Percentiles rank a stretch among this genome's conserved stretches.
These are phyloP conservation scores for Dioszegia aurantiaca DNA, from an alignment of 768 basidiomycete species.

Conservation along the genomic window DNA sequence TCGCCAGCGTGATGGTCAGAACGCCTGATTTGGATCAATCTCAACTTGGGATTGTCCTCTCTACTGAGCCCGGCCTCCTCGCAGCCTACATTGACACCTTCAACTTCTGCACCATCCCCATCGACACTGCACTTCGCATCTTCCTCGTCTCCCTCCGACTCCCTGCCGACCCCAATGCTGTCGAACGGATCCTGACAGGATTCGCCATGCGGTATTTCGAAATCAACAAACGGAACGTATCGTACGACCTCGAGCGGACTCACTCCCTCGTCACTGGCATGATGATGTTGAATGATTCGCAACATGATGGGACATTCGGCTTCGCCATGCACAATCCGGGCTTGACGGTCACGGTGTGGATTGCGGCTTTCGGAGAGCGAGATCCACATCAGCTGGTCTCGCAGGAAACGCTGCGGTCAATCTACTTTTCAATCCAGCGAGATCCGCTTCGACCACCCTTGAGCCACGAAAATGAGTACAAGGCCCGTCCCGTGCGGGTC, in stretches of 20 bases:
- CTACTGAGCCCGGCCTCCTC: constrained; percentile 69
- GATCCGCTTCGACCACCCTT: constrained; percentile 63
- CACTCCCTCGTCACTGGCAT: constrained; percentile 37
- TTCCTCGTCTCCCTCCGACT: constrained; percentile 80
- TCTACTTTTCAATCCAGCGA: constrained; percentile 72
- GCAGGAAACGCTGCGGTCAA: constrained; percentile 70
- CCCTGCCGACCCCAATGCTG: constrained; percentile 56
- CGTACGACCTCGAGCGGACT: constrained; percentile 60
- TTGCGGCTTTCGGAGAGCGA: constrained; percentile 73
- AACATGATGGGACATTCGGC: constrained; percentile 58
- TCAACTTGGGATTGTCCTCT: constrained; percentile 78
- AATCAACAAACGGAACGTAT: constrained; percentile 72
- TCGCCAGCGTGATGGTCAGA: constrained; percentile 72
- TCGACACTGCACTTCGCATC: constrained; percentile 83
- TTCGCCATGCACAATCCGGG: constrained; percentile 45
- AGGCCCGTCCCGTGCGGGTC: constrained; percentile 60
- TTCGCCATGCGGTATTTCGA: constrained; percentile 90
- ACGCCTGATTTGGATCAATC: constrained; percentile 77
- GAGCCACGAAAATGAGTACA: constrained; percentile 28
- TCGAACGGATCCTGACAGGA: constrained; percentile 73
- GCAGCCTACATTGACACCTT: constrained; percentile 84
- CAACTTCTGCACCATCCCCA: constrained; percentile 73
- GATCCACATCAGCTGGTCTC: constrained; percentile 70
- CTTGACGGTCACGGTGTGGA: constrained; percentile 73
- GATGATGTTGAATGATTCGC: constrained; percentile 77